Evolutionary conservation across 176 grass and related monocot species (phyloP).

Genomic region (Aegilops sharonensis): DNA sequence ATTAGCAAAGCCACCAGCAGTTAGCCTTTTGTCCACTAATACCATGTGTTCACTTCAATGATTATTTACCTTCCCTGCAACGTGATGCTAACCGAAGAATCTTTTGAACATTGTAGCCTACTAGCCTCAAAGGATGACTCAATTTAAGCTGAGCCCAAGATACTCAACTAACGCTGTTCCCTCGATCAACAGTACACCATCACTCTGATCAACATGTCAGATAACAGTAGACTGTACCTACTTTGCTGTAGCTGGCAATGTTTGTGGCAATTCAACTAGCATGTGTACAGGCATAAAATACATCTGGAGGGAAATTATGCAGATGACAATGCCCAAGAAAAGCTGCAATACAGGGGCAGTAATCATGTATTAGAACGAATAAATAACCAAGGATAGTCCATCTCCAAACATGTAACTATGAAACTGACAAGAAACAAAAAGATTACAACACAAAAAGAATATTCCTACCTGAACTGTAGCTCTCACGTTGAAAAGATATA

Average conservation of each 20-base stretch:
- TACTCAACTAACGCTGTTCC: background rate
- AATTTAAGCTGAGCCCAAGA: background rate
- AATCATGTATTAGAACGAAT: constrained; percentile 32
- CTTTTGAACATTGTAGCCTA: constrained; percentile 19
- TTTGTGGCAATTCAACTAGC: constrained; percentile 79
- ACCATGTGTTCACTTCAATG: background rate
- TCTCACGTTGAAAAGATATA: constrained; percentile 86
- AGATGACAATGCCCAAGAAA: constrained; percentile 93
- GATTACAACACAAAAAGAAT: background rate
- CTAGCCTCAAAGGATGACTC: background rate
- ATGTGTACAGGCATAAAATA: constrained; percentile 89
- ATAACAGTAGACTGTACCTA: constrained; percentile 27
- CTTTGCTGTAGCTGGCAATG: constrained; percentile 40
- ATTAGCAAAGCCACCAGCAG: background rate
- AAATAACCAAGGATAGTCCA: constrained; percentile 15
- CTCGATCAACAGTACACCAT: constrained; percentile 10
- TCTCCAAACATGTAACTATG: background rate
- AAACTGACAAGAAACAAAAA: background rate
- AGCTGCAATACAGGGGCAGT: constrained; percentile 58
- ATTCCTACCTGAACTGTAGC: constrained; percentile 81
- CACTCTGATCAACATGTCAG: constrained; percentile 27
- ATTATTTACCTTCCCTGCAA: constrained; percentile 20
- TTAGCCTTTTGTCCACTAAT: constrained; percentile 5
- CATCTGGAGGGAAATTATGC: constrained; percentile 95
- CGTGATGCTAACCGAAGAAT: background rate